Evolutionary conservation across 768 basidiomycete species (phyloP), one percentile per base, ranked within the genome.

Genomic region (Boletus sp.): DNA sequence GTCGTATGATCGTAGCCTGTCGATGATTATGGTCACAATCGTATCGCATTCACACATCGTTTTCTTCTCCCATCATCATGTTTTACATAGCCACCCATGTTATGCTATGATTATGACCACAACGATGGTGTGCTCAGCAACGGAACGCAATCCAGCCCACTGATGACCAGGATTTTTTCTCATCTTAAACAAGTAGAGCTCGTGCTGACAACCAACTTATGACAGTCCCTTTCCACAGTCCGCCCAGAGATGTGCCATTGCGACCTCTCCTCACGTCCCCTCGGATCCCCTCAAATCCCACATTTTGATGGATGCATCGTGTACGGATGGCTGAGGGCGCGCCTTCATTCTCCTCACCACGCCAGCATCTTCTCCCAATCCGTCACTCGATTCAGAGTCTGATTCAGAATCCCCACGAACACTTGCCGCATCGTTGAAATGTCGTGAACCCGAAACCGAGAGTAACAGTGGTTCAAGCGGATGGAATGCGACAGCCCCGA

Each of bases 371-470:
- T 50, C 60, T 5, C 17, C 46, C 34, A 45, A 44, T 32, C 11
- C 58, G 14, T 57, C 60, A 21, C 50, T 53, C 27, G 50, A 53
- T 15, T 63, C 63, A n/a, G 54, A 56, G 29, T 63, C 63, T 2
- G 63, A 63, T 10, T 52, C 58, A 9, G 61, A 60, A 9, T 41
- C 54, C 10, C 30, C 61, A 0, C 27, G 44, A 19, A 4, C 34
- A 46, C 33, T 21, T 5, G 14, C 34, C 1, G 25, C 32, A 2
- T 50, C 51, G 15, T 74, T 70, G 62, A 89, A 89, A 67, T 88
- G 83, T n/a, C 92, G 73, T 7, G 93, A 92, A 2, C 93, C 93
- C 0, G 90, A 87, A 1, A 79, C 78, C 0, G 89, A 85, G 19
- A 90, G 65, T 4, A 93, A 60, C 3, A 74, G 47, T 0, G 90